A percentile compares a stretch with the other conserved stretches of the same genome.
phyloP scores from a whole-genome alignment of 2,329 filamentous ascomycete genomes.

The Alternaria sp. region DNA sequence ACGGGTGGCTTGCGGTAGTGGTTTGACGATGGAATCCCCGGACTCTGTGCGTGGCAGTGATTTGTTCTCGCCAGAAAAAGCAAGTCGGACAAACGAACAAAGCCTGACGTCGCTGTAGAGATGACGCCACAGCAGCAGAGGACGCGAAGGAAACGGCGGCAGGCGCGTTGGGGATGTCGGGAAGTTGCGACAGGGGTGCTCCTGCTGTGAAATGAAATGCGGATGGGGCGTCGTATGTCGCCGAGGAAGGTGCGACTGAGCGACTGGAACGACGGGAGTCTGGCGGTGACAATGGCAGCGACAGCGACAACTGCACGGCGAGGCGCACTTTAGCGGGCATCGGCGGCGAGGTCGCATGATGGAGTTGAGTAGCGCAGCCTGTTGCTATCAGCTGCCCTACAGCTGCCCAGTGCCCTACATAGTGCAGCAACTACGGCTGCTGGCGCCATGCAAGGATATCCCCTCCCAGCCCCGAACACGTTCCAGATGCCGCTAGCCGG shows the following conservation, averaged over 20 bases:
- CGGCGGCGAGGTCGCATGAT: constrained; percentile 9
- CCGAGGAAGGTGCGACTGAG: constrained; percentile 16
- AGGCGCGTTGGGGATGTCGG: constrained; percentile 11
- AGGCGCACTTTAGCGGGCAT: not conserved
- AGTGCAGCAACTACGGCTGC: constrained; percentile 8
- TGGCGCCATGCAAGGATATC: constrained; percentile 14
- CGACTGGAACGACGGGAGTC: constrained; percentile 2
- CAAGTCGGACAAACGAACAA: constrained; percentile 14
- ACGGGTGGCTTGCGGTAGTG: constrained; percentile 26
- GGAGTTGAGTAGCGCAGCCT: constrained; percentile 11
- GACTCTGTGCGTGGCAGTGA: constrained; percentile 12
- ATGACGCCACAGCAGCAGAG: not conserved
- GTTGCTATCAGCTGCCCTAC: constrained; percentile 10
- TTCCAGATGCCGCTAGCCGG: constrained; percentile 25
- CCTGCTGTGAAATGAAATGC: constrained; percentile 18
- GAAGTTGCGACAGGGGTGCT: constrained; percentile 16
- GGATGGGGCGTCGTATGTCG: constrained; percentile 19
- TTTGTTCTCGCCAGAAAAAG: constrained; percentile 18
- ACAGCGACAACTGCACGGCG: not conserved
- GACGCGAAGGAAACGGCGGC: not conserved
- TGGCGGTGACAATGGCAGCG: not conserved
- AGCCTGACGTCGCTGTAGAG: not conserved
- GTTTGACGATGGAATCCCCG: constrained; percentile 23
- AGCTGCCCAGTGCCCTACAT: not conserved
- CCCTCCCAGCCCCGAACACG: constrained; percentile 17